Percentiles rank a stretch among this genome's conserved stretches.
These are phyloP conservation scores for Capsicum baccatum DNA, from an alignment of 257 asterid species.

Conservation along the genomic window DNA sequence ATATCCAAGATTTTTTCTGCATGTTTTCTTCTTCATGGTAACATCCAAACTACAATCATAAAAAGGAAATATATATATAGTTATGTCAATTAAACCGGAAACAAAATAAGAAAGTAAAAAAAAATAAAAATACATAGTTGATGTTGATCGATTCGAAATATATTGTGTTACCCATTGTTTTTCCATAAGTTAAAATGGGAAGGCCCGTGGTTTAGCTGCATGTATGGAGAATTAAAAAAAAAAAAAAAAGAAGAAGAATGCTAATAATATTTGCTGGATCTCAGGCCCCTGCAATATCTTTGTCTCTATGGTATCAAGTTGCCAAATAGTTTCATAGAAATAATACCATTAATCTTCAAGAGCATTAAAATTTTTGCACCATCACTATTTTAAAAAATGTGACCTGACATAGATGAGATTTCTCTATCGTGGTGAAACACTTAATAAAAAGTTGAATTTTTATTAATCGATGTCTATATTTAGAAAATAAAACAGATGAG, in stretches of 20 bases:
- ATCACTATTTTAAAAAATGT: too few species aligned
- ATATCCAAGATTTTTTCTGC: not conserved
- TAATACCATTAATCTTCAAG: not conserved
- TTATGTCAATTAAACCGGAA: conserved; percentile 2
- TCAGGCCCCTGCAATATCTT: conserved; percentile 2
- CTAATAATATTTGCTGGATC: not conserved
- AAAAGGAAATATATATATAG: not conserved
- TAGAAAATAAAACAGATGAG: not conserved
- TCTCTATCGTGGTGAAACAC: too few species aligned
- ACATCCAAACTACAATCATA: not conserved
- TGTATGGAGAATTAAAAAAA: too few species aligned
- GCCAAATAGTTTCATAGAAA: not conserved
- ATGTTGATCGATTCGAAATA: not conserved
- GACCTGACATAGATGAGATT: too few species aligned
- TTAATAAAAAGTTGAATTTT: too few species aligned
- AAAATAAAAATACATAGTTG: not conserved
- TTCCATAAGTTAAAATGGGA: not conserved
- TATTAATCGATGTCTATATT: not conserved
- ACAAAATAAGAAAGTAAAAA: not conserved
- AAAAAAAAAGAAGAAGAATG: not conserved
- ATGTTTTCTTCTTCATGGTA: not conserved
- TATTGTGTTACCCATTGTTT: not conserved
- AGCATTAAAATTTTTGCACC: not conserved
- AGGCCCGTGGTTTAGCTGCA: not conserved
- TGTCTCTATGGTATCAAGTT: not conserved